Conservation (phyloP, 1,139 yeast genomes). For the Saccharomyces pastorianus region DNA sequence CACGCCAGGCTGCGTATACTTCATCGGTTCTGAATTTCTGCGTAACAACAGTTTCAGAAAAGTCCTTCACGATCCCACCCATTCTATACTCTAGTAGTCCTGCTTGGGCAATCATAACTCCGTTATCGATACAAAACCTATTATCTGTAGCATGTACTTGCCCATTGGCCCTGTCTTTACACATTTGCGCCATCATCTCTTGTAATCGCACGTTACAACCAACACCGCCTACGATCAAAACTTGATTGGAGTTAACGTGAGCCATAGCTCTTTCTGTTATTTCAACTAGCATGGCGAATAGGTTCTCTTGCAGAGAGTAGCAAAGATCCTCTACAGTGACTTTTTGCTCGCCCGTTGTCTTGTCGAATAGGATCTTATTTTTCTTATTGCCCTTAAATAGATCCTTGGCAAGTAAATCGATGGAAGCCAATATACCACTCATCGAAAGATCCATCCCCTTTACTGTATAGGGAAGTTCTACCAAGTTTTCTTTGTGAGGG, state of each 20-base stretch:
- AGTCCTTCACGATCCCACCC: constrained; percentile 52
- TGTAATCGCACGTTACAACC: constrained; percentile 90
- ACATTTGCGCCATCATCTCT: constrained; percentile 95
- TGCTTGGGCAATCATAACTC: constrained; percentile 98
- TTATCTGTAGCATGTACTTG: constrained; percentile 90
- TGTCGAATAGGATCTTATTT: constrained; percentile 42
- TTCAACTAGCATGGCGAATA: constrained; percentile 94
- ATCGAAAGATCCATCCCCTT: constrained; percentile 97
- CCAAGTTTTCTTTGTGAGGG: constrained; percentile 43
- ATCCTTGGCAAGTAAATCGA: constrained; percentile 73
- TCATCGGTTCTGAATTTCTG: constrained; percentile 93
- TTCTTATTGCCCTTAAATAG: constrained; percentile 48
- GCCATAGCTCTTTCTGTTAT: constrained; percentile 98
- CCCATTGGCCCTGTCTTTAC: constrained; percentile 71
- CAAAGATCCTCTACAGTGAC: constrained; percentile 84
- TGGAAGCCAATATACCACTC: constrained; percentile 86
- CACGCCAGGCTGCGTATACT: constrained; percentile 84
- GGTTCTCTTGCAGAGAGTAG: constrained; percentile 82
- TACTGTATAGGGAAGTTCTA: constrained; percentile 85
- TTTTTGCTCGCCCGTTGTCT: constrained; percentile 39
- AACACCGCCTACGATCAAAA: constrained; percentile 93
- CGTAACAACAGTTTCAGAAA: constrained; percentile 75
- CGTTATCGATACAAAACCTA: constrained; percentile 92
- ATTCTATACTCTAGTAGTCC: constrained; percentile 81
- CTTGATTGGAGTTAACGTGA: constrained; percentile 84